Conservation (phyloP, 1,284 basidiomycete species). For the Vanrija humicola region DNA sequence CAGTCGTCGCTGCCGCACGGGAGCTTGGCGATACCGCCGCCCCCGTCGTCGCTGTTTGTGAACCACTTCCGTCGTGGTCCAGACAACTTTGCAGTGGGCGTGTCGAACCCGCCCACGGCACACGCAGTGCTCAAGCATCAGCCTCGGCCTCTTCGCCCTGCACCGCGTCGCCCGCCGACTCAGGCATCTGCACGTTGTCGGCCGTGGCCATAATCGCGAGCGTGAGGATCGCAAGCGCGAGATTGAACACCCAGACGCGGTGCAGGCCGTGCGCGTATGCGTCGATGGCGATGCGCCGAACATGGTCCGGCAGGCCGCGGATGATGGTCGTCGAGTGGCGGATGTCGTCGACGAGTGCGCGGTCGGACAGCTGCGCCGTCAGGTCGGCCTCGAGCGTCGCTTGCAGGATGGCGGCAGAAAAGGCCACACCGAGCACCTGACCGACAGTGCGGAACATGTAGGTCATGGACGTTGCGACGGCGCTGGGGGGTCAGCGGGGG, state of each 20-base stretch:
- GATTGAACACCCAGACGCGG: constrained; percentile 77
- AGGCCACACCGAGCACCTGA: constrained; percentile 83
- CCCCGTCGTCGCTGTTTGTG: too few species aligned
- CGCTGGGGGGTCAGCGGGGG: constrained; percentile 13
- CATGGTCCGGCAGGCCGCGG: constrained; percentile 59
- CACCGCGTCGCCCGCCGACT: background rate
- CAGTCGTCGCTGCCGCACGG: too few species aligned
- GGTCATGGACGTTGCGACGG: constrained; percentile 81
- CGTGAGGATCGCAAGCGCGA: constrained; percentile 44
- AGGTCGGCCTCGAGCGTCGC: constrained; percentile 66
- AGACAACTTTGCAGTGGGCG: too few species aligned
- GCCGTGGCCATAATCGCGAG: constrained; percentile 25
- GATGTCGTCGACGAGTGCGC: constrained; percentile 56
- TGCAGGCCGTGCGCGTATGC: constrained; percentile 79
- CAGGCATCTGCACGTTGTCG: constrained; percentile 33
- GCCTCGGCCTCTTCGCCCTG: constrained; percentile 2
- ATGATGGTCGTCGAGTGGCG: constrained; percentile 81
- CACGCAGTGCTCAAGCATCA: background rate
- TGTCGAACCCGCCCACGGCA: background rate
- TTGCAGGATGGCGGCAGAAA: constrained; percentile 75
- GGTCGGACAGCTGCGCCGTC: constrained; percentile 57
- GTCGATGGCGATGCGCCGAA: constrained; percentile 65
- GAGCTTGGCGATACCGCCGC: too few species aligned
- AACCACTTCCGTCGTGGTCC: too few species aligned
- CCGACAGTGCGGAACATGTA: constrained; percentile 86